phyloP scores from a whole-genome alignment of 495 filamentous ascomycete species.

The Cladorrhinum samala region DNA sequence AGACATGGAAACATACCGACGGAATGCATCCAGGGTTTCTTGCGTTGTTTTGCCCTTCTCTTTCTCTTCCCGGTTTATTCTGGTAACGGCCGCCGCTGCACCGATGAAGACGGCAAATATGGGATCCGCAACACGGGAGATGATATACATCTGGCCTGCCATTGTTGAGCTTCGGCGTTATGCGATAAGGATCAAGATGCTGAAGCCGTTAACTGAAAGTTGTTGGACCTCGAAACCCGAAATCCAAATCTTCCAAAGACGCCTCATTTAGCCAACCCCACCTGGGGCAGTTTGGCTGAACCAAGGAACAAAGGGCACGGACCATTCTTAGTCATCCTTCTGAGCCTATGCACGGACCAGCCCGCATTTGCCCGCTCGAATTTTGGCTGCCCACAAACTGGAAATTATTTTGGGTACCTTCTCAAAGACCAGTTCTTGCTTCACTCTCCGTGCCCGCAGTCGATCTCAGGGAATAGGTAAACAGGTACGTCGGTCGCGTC shows the following conservation, averaged over 20 bases:
- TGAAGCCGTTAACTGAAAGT: too few relatives aligned
- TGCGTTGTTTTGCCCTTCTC: conserved; percentile 53
- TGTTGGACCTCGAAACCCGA: background rate
- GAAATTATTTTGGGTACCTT: conserved; percentile 32
- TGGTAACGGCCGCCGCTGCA: conserved; percentile 52
- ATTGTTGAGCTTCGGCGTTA: conserved; percentile 24
- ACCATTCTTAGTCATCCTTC: conserved; percentile 25
- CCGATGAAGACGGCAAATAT: conserved; percentile 82
- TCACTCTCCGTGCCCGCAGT: conserved; percentile 23
- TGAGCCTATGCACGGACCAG: conserved; percentile 7
- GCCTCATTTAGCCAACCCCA: background rate
- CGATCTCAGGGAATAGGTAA: conserved; percentile 28
- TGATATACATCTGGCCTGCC: conserved; percentile 48
- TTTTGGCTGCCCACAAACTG: conserved; percentile 35
- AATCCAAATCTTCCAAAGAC: background rate
- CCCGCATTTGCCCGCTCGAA: conserved; percentile 25
- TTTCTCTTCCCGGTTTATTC: conserved; percentile 79
- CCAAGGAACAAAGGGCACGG: conserved; percentile 13
- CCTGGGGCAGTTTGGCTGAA: background rate
- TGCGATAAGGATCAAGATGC: background rate
- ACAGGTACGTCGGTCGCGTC: conserved; percentile 20
- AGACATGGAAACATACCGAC: conserved; percentile 43
- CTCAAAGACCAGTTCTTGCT: conserved; percentile 23
- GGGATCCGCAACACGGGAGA: conserved; percentile 70
- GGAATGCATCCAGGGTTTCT: conserved; percentile 44